Evolutionary conservation across 805 yeast genomes (phyloP).

Genomic region (Kodamaea fukazawae): DNA sequence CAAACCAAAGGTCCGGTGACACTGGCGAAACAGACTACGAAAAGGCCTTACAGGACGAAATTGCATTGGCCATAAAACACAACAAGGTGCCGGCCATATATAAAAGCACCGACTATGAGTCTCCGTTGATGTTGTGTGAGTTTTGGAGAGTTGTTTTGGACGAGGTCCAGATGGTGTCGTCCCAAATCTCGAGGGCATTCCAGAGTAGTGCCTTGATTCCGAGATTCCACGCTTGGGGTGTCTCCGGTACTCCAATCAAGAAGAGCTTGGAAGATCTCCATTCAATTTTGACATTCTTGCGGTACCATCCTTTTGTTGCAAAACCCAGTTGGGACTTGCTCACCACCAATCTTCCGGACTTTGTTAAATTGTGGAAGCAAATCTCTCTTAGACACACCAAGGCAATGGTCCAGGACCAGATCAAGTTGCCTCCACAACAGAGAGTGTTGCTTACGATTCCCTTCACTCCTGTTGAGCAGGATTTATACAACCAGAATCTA

Average conservation of each 20-base stretch:
- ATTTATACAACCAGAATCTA: conserved; percentile 67
- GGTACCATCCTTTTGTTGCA: conserved; percentile 60
- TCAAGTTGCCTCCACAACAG: conserved; percentile 74
- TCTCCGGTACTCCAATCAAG: conserved; percentile 90
- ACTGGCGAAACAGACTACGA: conserved; percentile 32
- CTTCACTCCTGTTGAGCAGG: conserved; percentile 80
- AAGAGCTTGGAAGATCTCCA: conserved; percentile 63
- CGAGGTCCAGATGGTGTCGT: conserved; percentile 91
- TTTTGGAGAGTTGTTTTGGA: conserved; percentile 90
- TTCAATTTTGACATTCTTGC: conserved; percentile 66
- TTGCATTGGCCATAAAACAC: conserved; percentile 27
- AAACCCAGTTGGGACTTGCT: conserved; percentile 40
- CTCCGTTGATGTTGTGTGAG: conserved; percentile 77
- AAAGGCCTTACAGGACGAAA: conserved; percentile 32
- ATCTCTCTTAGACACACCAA: conserved; percentile 80
- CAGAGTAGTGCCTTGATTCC: conserved; percentile 77
- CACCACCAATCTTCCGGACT: conserved; percentile 19
- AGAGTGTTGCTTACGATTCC: conserved; percentile 68
- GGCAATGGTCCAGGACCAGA: conserved; percentile 73
- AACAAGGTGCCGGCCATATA: conserved; percentile 23
- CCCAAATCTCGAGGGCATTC: conserved; percentile 71
- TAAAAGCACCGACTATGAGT: conserved; percentile 52
- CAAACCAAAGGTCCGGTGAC: conserved; percentile 22
- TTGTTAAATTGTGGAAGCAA: conserved; percentile 46
- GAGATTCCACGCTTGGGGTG: conserved; percentile 93